Evolutionary conservation across 2,329 filamentous ascomycete genomes (phyloP).

Genomic region (Macrophomina tecta): DNA sequence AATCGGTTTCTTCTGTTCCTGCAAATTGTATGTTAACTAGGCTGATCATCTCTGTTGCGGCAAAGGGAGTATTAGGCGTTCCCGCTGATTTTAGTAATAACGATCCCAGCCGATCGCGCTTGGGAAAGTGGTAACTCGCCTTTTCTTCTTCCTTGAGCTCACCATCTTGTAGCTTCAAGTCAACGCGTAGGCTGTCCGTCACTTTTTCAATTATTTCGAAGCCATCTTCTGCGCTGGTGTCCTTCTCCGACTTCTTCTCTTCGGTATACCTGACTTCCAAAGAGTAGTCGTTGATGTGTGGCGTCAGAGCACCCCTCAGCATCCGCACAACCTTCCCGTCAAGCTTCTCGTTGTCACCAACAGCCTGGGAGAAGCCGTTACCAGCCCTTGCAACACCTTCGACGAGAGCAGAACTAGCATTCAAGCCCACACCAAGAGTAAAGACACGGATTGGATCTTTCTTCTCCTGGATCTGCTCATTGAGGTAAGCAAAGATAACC

Average conservation of each 20-base stretch:
- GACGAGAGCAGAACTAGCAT: conserved; percentile 62
- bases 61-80: too few species aligned
- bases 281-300: conserved; percentile 68
- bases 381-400: conserved; percentile 65
- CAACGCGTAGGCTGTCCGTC: conserved; percentile 55
- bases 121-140: conserved; percentile 12
- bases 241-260: conserved; percentile 34
- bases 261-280: conserved; percentile 66
- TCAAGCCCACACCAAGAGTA: conserved; percentile 61
- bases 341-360: conserved; percentile 68
- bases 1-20: conserved; percentile 52
- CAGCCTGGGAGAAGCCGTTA: conserved; percentile 66
- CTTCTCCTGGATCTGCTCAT: conserved; percentile 48
- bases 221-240: conserved; percentile 49
- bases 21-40: not conserved
- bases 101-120: not conserved
- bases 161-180: conserved; percentile 37
- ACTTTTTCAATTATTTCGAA: conserved; percentile 69
- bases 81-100: too few species aligned
- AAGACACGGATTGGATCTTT: conserved; percentile 60
- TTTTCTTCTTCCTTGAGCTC: conserved; percentile 15
- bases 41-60: too few species aligned
- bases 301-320: conserved; percentile 72
- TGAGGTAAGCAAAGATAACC: conserved; percentile 56
- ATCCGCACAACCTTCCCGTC: conserved; percentile 74